Percentiles rank a stretch among this genome's conserved stretches.
Conservation (phyloP, 2,329 filamentous ascomycete genomes). For the Aureobasidium mangrovei region DNA sequence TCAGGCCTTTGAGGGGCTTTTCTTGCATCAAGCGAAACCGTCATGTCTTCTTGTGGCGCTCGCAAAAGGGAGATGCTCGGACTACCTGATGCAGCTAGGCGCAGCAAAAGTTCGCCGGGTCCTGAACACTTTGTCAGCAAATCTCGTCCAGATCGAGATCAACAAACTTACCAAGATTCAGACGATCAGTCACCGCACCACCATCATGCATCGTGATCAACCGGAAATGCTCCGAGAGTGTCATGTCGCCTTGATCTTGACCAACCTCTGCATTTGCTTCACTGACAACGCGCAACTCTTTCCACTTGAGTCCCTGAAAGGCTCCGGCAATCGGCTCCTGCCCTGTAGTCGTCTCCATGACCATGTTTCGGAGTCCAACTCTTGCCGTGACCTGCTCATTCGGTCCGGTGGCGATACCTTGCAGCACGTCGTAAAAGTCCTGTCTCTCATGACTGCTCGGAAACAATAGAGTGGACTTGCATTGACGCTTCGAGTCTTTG, state of each 20-base stretch:
- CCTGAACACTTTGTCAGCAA: conserved; percentile 20
- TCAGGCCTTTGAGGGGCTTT: conserved; percentile 40
- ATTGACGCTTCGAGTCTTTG: conserved; percentile 55
- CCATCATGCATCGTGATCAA: conserved; percentile 67
- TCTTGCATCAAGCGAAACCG: conserved; percentile 54
- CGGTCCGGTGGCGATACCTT: conserved; percentile 58
- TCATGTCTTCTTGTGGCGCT: conserved; percentile 67
- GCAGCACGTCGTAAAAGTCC: conserved; percentile 62
- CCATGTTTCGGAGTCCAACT: conserved; percentile 40
- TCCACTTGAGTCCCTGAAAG: conserved; percentile 48
- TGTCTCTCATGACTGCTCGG: conserved; percentile 59
- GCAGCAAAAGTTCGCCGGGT: conserved; percentile 38
- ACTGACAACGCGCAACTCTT: conserved; percentile 63
- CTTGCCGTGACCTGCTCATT: conserved; percentile 60
- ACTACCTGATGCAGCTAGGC: conserved; percentile 33
- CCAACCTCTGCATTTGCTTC: conserved; percentile 49
- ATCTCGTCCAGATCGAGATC: background rate
- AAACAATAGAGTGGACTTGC: conserved; percentile 71
- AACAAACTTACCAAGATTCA: conserved; percentile 57
- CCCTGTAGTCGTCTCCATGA: background rate
- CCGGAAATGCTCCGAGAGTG: conserved; percentile 67
- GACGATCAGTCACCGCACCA: conserved; percentile 70
- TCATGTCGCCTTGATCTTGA: conserved; percentile 53
- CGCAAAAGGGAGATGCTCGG: conserved; percentile 60
- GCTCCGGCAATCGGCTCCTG: conserved; percentile 16